Conservation (phyloP, 192 early-diverging fungal genomes). For the Rhizophagus sp. region DNA sequence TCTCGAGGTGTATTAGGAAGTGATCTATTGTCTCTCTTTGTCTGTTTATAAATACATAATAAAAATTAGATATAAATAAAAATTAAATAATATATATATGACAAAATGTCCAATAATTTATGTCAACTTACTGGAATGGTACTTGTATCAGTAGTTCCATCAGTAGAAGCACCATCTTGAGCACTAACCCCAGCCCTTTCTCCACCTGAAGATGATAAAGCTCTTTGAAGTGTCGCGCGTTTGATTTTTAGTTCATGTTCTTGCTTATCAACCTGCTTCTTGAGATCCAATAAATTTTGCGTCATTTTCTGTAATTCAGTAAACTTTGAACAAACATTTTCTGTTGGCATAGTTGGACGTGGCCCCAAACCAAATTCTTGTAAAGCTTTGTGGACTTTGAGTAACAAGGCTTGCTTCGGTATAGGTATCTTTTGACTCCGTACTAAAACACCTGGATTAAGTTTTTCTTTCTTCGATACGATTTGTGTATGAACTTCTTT, state of each 20-base stretch:
- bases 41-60: neutral
- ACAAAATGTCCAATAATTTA: neutral
- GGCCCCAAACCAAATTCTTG: slow-evolving; percentile 53
- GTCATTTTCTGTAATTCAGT: slow-evolving; percentile 76
- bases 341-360: slow-evolving; percentile 81
- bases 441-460: slow-evolving; percentile 63
- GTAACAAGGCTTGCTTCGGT: slow-evolving; percentile 51
- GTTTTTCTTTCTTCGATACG: slow-evolving; percentile 48
- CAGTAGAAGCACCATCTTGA: neutral
- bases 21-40: neutral
- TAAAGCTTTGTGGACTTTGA: slow-evolving; percentile 54
- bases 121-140: slow-evolving; percentile 1
- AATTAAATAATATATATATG: too few species aligned
- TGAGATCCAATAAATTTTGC: slow-evolving; percentile 77
- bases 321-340: slow-evolving; percentile 75
- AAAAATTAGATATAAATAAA: too few species aligned
- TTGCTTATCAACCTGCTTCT: slow-evolving; percentile 78
- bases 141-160: neutral
- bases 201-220: neutral
- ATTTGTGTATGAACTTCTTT: slow-evolving; percentile 11
- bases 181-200: neutral
- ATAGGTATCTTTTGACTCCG: slow-evolving; percentile 60
- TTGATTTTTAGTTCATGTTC: slow-evolving; percentile 70
- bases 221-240: neutral
- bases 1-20: slow-evolving; percentile 1